Evolutionary conservation across 139 green algal genomes (phyloP).

Genomic region (Tetradesmus obliquus): DNA sequence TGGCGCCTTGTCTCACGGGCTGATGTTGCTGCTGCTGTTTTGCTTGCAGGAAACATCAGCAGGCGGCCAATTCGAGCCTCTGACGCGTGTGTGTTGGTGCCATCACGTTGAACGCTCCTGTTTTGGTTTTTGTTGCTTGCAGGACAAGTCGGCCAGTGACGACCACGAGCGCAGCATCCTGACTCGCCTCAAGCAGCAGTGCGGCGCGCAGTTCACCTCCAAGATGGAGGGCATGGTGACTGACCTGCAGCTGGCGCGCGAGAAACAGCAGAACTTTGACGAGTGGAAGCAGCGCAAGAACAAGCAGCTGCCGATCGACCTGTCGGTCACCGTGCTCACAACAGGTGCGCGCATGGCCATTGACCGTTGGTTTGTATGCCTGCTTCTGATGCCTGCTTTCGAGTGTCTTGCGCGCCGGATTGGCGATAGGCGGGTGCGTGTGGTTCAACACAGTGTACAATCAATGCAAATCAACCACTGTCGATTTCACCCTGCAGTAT

Average conservation of each 20-base stretch:
- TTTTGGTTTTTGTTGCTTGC: neutral
- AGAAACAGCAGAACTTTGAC: slow-evolving; percentile 91
- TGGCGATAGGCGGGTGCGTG: too few relatives aligned
- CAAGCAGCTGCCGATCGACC: slow-evolving; percentile 78
- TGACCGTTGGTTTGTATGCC: neutral
- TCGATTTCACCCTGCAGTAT: neutral
- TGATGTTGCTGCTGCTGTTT: too few relatives aligned
- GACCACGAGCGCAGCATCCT: slow-evolving; percentile 97
- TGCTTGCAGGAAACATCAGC: too few relatives aligned
- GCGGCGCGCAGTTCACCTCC: slow-evolving; percentile 75
- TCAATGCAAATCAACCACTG: neutral
- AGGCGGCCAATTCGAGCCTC: too few relatives aligned
- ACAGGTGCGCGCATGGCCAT: slow-evolving; percentile 66
- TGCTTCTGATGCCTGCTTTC: neutral
- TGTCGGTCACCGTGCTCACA: slow-evolving; percentile 94
- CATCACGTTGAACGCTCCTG: neutral
- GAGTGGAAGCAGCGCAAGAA: slow-evolving; percentile 69
- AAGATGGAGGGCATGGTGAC: slow-evolving; percentile 98
- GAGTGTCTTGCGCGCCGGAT: neutral
- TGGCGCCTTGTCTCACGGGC: slow-evolving; percentile 61
- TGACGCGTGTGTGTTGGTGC: too few relatives aligned
- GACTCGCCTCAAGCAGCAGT: slow-evolving; percentile 98
- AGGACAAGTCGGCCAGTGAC: slow-evolving; percentile 88
- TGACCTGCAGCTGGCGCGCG: slow-evolving; percentile 90
- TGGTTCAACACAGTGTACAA: too few relatives aligned